A percentile compares a stretch with the other conserved stretches of the same genome.
Evolutionary conservation across 192 early-diverging fungal genomes (phyloP).

Genomic region (Jimgerdemannia lactiflua): DNA sequence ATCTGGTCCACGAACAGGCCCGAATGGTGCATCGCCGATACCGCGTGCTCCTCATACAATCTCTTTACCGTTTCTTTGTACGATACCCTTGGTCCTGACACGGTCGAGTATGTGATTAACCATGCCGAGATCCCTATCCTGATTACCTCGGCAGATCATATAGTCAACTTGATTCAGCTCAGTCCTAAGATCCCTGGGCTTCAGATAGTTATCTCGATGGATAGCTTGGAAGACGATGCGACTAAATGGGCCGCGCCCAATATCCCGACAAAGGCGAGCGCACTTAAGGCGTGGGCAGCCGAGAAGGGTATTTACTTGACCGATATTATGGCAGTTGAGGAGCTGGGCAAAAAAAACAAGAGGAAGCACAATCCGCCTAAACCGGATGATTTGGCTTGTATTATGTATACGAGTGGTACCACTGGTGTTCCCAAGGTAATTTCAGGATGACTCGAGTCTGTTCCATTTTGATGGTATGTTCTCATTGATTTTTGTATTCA

Average conservation of each 20-base stretch:
- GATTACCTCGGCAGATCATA: slow-evolving; percentile 58
- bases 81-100: slow-evolving; percentile 85
- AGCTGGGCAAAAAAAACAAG: slow-evolving; percentile 52
- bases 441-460: not conserved
- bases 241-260: slow-evolving; percentile 11
- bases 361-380: slow-evolving; percentile 53
- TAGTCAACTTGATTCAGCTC: slow-evolving; percentile 47
- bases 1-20: slow-evolving; percentile 75
- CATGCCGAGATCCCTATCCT: slow-evolving; percentile 74
- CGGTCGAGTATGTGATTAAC: slow-evolving; percentile 83
- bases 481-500: too few relatives aligned
- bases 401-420: slow-evolving; percentile 86
- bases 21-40: slow-evolving; percentile 74
- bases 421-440: slow-evolving; percentile 75
- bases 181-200: slow-evolving; percentile 60
- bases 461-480: too few relatives aligned
- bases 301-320: slow-evolving; percentile 56
- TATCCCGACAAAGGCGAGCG: slow-evolving; percentile 16
- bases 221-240: slow-evolving; percentile 49
- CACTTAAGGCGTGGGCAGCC: slow-evolving; percentile 60
- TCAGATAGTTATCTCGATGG: slow-evolving; percentile 76
- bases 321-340: slow-evolving; percentile 60
- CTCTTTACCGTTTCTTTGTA: slow-evolving; percentile 76
- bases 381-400: slow-evolving; percentile 63
- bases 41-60: slow-evolving; percentile 62